Evolutionary conservation across 2,329 filamentous ascomycete species (phyloP).

Genomic region (Fusarium sp.): DNA sequence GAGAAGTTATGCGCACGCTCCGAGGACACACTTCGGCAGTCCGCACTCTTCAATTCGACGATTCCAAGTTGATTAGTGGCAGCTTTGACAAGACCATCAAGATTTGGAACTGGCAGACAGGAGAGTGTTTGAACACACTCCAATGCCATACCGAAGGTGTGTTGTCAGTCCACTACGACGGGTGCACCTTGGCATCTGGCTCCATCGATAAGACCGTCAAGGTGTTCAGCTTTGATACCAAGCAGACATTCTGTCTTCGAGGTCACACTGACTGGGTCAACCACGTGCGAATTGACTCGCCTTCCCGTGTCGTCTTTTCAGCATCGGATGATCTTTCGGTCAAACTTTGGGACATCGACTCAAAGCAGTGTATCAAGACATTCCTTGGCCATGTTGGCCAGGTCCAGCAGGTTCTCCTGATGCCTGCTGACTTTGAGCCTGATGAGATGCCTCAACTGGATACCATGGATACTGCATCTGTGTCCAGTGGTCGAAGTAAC

Average conservation of each 20-base stretch:
- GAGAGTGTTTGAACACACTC: constrained; percentile 85
- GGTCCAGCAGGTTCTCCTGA: constrained; percentile 88
- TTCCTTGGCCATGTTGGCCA: constrained; percentile 95
- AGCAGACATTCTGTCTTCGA: constrained; percentile 80
- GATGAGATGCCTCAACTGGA: constrained; percentile 70
- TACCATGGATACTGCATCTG: constrained; percentile 66
- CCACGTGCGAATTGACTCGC: constrained; percentile 86
- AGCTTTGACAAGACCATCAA: constrained; percentile 89
- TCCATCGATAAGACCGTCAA: constrained; percentile 91
- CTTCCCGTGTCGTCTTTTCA: constrained; percentile 87
- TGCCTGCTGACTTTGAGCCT: constrained; percentile 90
- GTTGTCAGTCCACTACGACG: constrained; percentile 88
- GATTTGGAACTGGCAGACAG: constrained; percentile 97
- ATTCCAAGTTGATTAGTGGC: constrained; percentile 89
- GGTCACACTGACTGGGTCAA: constrained; percentile 98
- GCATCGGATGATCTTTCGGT: constrained; percentile 94
- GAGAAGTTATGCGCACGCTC: constrained; percentile 86
- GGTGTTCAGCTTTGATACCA: constrained; percentile 91
- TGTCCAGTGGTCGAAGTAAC: constrained; percentile 60
- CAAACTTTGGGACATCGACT: constrained; percentile 93
- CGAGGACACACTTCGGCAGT: constrained; percentile 85
- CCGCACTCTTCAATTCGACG: constrained; percentile 91
- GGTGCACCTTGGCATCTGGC: constrained; percentile 85
- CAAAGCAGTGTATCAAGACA: constrained; percentile 77
- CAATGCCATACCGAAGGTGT: constrained; percentile 84